Percentiles rank a stretch among this genome's conserved stretches.
These are phyloP conservation scores for Aristolochia contorta DNA, from an alignment of 164 flowering plant species.

Conservation along the genomic window DNA sequence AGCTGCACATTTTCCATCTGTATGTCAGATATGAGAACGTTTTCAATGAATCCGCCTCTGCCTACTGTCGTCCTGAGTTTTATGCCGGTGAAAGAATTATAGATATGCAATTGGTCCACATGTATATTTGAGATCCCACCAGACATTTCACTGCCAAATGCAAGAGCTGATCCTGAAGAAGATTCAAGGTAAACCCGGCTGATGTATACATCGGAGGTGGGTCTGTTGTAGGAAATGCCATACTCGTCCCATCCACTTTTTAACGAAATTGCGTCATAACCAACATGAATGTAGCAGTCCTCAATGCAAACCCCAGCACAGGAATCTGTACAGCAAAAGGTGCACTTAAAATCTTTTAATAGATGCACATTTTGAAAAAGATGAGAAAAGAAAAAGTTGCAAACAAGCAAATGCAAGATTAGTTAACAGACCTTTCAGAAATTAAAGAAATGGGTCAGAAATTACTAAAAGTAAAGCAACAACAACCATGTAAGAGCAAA, in stretches of 20 bases:
- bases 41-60: constrained; percentile 50
- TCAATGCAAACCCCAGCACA: constrained; percentile 50
- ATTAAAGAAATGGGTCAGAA: too few relatives aligned
- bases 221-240: constrained; percentile 49
- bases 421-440: too few relatives aligned
- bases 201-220: constrained; percentile 41
- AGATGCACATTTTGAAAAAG: too few relatives aligned
- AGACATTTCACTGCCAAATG: constrained; percentile 74
- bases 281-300: constrained; percentile 47
- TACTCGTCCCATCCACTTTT: constrained; percentile 87
- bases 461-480: too few relatives aligned
- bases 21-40: constrained; percentile 33
- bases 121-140: constrained; percentile 56
- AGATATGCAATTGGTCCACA: constrained; percentile 27
- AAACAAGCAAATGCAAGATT: too few relatives aligned
- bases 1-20: constrained; percentile 27
- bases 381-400: too few relatives aligned
- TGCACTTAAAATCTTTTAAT: too few relatives aligned
- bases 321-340: constrained; percentile 40
- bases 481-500: too few relatives aligned
- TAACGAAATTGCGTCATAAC: constrained; percentile 52
- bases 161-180: constrained; percentile 40
- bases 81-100: constrained; percentile 35
- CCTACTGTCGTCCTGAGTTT: constrained; percentile 40
- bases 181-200: constrained; percentile 31